Conservation (phyloP, 2,329 filamentous ascomycete genomes). For the Colletotrichum lupini region DNA sequence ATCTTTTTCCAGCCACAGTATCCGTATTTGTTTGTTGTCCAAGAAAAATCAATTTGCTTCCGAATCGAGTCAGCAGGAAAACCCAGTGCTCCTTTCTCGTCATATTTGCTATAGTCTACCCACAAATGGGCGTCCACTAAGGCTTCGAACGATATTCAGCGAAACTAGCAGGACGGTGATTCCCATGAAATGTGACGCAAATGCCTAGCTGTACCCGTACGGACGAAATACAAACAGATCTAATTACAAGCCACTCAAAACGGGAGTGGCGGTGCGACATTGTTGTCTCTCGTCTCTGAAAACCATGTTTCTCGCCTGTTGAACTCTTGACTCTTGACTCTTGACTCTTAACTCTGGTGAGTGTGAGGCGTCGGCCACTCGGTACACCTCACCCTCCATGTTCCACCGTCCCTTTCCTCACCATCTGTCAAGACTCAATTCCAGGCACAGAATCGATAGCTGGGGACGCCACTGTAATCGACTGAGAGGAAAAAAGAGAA, state of each 20-base stretch:
- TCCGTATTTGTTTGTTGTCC: too few species aligned
- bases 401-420: not conserved
- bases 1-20: too few species aligned
- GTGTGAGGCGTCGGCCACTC: not conserved
- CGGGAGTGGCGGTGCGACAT: slow-evolving; percentile 29
- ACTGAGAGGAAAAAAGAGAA: not conserved
- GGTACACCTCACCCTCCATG: not conserved
- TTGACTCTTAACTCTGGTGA: too few species aligned
- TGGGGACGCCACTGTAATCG: not conserved
- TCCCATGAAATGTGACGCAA: not conserved
- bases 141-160: too few species aligned
- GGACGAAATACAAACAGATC: not conserved
- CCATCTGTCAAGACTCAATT: not conserved
- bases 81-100: too few species aligned
- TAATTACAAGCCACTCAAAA: not conserved
- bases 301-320: not conserved
- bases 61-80: too few species aligned
- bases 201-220: not conserved
- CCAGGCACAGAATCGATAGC: not conserved
- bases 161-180: not conserved
- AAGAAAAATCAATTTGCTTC: too few species aligned
- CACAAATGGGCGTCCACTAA: too few species aligned
- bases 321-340: too few species aligned
- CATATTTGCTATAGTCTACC: too few species aligned
- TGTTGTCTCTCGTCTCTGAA: slow-evolving; percentile 1